Percentiles rank a stretch among this genome's conserved stretches.
Conservation (phyloP, 1,284 basidiomycete genomes). For the Schizopora paradoxa region DNA sequence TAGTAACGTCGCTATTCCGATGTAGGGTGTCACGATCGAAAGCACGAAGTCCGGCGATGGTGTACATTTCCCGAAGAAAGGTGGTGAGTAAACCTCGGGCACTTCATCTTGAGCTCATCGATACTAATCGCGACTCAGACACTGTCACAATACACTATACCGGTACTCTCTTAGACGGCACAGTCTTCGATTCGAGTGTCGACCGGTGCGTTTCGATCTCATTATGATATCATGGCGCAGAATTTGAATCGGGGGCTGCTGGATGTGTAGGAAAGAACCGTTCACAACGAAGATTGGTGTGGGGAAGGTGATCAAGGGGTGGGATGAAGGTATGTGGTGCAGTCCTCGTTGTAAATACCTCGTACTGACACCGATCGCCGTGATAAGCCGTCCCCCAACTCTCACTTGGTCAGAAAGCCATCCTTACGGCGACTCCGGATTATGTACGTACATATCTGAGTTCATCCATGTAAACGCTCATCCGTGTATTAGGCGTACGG, state of each 20-base stretch:
- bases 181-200: conserved; percentile 66
- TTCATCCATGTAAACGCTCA: conserved; percentile 4
- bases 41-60: conserved; percentile 40
- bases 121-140: conserved; percentile 30
- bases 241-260: background rate
- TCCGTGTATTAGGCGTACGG: conserved; percentile 56
- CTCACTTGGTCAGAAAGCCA: conserved; percentile 74
- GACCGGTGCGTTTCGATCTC: conserved; percentile 44
- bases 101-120: background rate
- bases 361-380: background rate
- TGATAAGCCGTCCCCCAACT: conserved; percentile 65
- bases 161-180: conserved; percentile 28
- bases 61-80: conserved; percentile 42
- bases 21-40: conserved; percentile 49
- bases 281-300: conserved; percentile 77
- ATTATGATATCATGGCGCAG: background rate
- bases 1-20: conserved; percentile 38
- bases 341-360: conserved; percentile 11
- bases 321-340: conserved; percentile 75
- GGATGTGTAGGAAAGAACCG: conserved; percentile 40
- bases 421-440: conserved; percentile 60
- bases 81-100: conserved; percentile 32
- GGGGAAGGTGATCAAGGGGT: conserved; percentile 82
- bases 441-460: conserved; percentile 50
- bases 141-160: conserved; percentile 34